A percentile compares a stretch with the other conserved stretches of the same genome.
phyloP scores from a whole-genome alignment of 306 rosid species.

The Acacia acuminata region DNA sequence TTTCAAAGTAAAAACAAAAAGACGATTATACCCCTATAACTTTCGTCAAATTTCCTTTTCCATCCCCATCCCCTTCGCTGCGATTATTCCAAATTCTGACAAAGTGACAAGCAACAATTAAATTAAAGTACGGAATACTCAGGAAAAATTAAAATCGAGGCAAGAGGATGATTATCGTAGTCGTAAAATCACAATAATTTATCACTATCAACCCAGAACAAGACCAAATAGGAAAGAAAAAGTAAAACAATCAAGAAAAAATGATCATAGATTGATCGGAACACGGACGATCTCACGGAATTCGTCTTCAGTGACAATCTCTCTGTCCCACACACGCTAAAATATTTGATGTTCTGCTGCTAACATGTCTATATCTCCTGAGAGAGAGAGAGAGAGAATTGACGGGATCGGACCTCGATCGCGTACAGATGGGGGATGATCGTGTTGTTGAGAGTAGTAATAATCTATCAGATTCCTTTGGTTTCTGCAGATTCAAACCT shows the following conservation, averaged over 20 bases:
- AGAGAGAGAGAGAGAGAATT: slow-evolving; percentile 28
- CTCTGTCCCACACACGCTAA: slow-evolving; percentile 33
- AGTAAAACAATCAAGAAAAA: slow-evolving; percentile 20
- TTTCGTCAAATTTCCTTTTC: slow-evolving; percentile 11
- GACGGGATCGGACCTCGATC: slow-evolving; percentile 42
- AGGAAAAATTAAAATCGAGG: neutral
- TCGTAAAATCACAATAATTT: slow-evolving; percentile 51
- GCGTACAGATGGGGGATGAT: slow-evolving; percentile 15
- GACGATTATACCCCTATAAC: slow-evolving; percentile 22
- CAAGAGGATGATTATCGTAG: slow-evolving; percentile 16
- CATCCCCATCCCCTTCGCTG: neutral
- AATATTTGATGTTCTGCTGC: slow-evolving; percentile 19
- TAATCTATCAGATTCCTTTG: slow-evolving; percentile 21
- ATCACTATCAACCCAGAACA: slow-evolving; percentile 43
- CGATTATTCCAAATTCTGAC: neutral
- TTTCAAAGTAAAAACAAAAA: neutral
- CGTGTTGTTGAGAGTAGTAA: neutral
- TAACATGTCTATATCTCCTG: slow-evolving; percentile 25
- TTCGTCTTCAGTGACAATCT: slow-evolving; percentile 40
- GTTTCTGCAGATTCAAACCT: slow-evolving; percentile 60
- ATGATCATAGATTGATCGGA: slow-evolving; percentile 50
- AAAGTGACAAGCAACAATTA: neutral
- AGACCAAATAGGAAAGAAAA: neutral
- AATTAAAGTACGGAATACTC: neutral
- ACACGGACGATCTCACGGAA: slow-evolving; percentile 44